Conservation (phyloP, 2,329 filamentous ascomycete species). For the Akanthomyces uredinophilus region DNA sequence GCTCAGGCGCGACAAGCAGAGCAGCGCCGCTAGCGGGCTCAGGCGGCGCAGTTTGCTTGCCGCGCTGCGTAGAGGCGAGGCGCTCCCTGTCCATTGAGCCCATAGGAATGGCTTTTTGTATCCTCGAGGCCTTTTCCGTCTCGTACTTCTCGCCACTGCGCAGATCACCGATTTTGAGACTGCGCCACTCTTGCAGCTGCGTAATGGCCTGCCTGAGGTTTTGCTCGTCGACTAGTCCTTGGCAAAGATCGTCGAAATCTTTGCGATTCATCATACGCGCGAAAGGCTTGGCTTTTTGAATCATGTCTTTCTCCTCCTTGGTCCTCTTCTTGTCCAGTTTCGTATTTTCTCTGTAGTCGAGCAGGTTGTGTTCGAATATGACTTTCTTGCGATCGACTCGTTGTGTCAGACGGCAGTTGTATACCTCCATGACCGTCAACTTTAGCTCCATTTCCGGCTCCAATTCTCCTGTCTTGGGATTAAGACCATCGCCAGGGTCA, state of each 20-base stretch:
- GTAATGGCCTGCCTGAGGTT: conserved; percentile 84
- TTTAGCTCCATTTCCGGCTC: conserved; percentile 97
- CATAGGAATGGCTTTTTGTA: conserved; percentile 65
- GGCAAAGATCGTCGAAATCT: conserved; percentile 82
- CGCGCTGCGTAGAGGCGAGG: conserved; percentile 66
- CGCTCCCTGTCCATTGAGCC: conserved; percentile 79
- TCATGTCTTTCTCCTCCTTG: conserved; percentile 86
- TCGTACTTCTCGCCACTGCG: conserved; percentile 89
- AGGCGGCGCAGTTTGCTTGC: conserved; percentile 58
- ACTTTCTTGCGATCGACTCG: conserved; percentile 93
- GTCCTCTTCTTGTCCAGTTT: conserved; percentile 89
- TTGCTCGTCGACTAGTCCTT: conserved; percentile 83
- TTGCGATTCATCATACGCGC: conserved; percentile 92
- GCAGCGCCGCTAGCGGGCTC: conserved; percentile 73
- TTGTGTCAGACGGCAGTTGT: conserved; percentile 86
- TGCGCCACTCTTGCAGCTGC: conserved; percentile 92
- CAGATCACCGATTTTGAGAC: conserved; percentile 76
- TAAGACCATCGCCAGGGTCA: conserved; percentile 89
- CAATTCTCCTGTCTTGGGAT: conserved; percentile 74
- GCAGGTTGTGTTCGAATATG: conserved; percentile 87
- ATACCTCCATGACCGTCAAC: conserved; percentile 96
- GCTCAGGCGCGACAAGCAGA: conserved; percentile 70
- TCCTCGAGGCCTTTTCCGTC: conserved; percentile 72
- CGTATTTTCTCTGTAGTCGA: conserved; percentile 90
- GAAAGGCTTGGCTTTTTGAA: conserved; percentile 94